Evolutionary conservation across 805 yeast species (phyloP), one percentile per base, ranked within the genome.

Genomic region (Ogataea ramenticola): DNA sequence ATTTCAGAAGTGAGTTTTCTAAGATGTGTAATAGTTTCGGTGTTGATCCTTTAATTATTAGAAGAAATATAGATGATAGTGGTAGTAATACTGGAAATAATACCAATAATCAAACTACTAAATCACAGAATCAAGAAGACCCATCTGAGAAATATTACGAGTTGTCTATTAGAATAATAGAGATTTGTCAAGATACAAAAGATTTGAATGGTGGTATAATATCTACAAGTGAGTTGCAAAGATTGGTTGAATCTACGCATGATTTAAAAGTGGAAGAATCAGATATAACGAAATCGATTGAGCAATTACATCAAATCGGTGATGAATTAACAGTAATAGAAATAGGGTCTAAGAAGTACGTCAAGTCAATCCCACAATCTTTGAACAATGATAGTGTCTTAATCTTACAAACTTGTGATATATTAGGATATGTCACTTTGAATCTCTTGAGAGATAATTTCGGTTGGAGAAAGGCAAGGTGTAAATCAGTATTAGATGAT

Each of bases 171-270:
- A 75, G 82, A 45, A 68, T 89, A 15, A 82, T 89, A 14, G 96
- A 89, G 53, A 68, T 82, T 3, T 86, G 95, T 55, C 78, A 82
- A 43, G 68, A 71, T 21, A 83, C 91, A 2, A 65, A 82, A 49
- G 80, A 75, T 45, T 65, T 80, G 47, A 90, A 87, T 57, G 97
- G 97, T 15, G 97, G 97, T 0, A 67, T 88, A 14, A 74, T 89
- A 20, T 68, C 86, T 0, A 66, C 86, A 22, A 68, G 75, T 33
- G 83, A 80, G 45, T 61, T 83, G 26, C 55, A 70, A 17, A 55
- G 56, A 5, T 52, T 65, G 14, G 56, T 68, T 19, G 56, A 58
- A 14, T 67, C 46, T 54, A 47, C 16, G 41, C 51, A 15, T 26
- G 16, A 16, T 14, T 21, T 19, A 2, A 26, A 26, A 36, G 57